These are phyloP conservation scores for Leccinum pachyderme DNA, from an alignment of 1,284 basidiomycete species.

Conservation along the genomic window DNA sequence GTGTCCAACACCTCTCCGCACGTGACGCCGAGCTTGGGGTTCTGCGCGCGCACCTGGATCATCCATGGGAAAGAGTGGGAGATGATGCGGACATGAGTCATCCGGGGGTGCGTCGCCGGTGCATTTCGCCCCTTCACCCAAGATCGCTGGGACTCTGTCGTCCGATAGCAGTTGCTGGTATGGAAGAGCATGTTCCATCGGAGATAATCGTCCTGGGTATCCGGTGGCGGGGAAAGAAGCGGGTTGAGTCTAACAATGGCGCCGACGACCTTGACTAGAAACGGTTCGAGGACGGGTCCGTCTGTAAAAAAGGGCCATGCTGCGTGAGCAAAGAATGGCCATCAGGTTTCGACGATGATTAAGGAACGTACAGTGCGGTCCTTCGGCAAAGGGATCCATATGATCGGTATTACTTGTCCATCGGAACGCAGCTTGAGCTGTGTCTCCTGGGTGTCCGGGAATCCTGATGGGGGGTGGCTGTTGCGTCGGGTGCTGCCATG, in stretches of 20 bases:
- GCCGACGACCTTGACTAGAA: constrained; percentile 48
- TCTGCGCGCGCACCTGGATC: constrained; percentile 50
- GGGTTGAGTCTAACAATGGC: constrained; percentile 57
- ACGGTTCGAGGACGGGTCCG: constrained; percentile 67
- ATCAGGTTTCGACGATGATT: not conserved
- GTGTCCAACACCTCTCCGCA: constrained; percentile 70
- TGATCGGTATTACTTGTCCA: constrained; percentile 30
- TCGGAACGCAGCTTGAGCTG: constrained; percentile 28
- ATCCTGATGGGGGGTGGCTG: constrained; percentile 25
- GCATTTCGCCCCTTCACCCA: constrained; percentile 66
- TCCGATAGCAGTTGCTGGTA: constrained; percentile 58
- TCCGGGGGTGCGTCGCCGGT: constrained; percentile 73
- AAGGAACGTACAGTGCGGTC: constrained; percentile 29
- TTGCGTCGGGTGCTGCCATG: constrained; percentile 27
- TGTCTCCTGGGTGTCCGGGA: constrained; percentile 20
- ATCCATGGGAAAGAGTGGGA: constrained; percentile 59
- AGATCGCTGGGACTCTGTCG: constrained; percentile 57
- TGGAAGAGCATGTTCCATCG: constrained; percentile 75
- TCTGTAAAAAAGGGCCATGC: constrained; percentile 41
- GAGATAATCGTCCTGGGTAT: constrained; percentile 50
- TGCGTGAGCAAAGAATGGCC: constrained; percentile 11
- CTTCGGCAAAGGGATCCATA: constrained; percentile 29
- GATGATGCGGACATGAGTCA: constrained; percentile 51
- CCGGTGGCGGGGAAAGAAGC: constrained; percentile 49
- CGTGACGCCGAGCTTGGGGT: constrained; percentile 57